Conservation (phyloP, 2,329 filamentous ascomycete genomes). For the Diaporthe amygdali region DNA sequence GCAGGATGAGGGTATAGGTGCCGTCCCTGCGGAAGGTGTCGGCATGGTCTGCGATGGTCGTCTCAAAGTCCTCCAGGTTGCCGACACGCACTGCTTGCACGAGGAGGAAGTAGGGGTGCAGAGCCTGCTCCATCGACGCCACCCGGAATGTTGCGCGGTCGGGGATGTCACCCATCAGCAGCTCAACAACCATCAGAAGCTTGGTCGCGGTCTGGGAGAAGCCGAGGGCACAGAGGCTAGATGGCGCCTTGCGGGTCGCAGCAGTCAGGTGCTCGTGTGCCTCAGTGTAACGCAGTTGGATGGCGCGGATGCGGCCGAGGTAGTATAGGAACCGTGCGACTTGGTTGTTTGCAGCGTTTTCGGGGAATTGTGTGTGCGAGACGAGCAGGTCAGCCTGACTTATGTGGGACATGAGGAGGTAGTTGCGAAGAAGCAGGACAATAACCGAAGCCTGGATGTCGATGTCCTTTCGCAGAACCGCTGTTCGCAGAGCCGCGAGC, state of each 20-base stretch:
- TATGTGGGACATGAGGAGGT: slow-evolving; percentile 95
- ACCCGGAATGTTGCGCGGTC: slow-evolving; percentile 94
- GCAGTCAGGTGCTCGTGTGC: slow-evolving; percentile 93
- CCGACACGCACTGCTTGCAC: slow-evolving; percentile 97
- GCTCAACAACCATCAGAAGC: slow-evolving; percentile 92
- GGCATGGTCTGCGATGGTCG: slow-evolving; percentile 79
- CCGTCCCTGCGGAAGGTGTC: slow-evolving; percentile 90
- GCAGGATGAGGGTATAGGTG: slow-evolving; percentile 93
- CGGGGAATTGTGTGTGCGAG: slow-evolving; percentile 93
- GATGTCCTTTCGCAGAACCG: slow-evolving; percentile 94
- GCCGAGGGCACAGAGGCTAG: slow-evolving; percentile 84
- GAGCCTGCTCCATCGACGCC: slow-evolving; percentile 81
- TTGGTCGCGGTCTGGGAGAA: slow-evolving; percentile 98
- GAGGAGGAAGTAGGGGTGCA: slow-evolving; percentile 92
- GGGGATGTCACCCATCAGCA: slow-evolving; percentile 98
- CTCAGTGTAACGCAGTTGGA: slow-evolving; percentile 96
- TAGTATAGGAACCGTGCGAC: slow-evolving; percentile 98
- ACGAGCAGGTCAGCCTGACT: slow-evolving; percentile 95
- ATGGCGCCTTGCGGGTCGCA: slow-evolving; percentile 93
- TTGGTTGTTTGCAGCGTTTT: slow-evolving; percentile 96
- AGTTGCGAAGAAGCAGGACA: slow-evolving; percentile 92
- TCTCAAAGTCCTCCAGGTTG: slow-evolving; percentile 91
- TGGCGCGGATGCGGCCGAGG: slow-evolving; percentile 92
- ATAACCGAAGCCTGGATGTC: slow-evolving; percentile 98
- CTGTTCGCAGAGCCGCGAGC: slow-evolving; percentile 86